phyloP scores from a whole-genome alignment of 805 yeast genomes.

The Ogataea saltuana region DNA sequence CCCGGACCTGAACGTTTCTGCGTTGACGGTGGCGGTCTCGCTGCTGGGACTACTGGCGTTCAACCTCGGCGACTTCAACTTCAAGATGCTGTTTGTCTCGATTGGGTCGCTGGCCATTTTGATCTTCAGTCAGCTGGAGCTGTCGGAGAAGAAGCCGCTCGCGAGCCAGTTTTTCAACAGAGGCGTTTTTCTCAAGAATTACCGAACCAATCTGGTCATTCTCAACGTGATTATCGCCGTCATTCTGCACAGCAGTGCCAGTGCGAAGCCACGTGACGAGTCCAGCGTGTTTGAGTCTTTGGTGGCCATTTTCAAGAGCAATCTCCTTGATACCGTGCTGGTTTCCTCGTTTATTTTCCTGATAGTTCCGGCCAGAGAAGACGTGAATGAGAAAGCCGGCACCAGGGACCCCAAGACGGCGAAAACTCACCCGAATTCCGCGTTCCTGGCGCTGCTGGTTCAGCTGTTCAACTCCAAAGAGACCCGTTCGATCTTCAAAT shows the following conservation, averaged over 20 bases:
- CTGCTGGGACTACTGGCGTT: constrained; percentile 14
- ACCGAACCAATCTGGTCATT: constrained; percentile 27
- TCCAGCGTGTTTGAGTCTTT: neutral
- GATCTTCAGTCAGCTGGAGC: constrained; percentile 33
- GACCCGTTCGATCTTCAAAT: constrained; percentile 86
- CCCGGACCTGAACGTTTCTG: constrained; percentile 18
- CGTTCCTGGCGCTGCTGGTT: constrained; percentile 27
- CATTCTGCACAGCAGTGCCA: constrained; percentile 15
- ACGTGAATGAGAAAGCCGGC: neutral
- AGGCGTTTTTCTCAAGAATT: constrained; percentile 24
- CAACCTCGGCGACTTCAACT: constrained; percentile 24
- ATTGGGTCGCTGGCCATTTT: constrained; percentile 33
- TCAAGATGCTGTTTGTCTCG: constrained; percentile 33
- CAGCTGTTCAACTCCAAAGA: constrained; percentile 56
- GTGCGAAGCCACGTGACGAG: constrained; percentile 4
- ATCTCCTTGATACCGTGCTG: constrained; percentile 14
- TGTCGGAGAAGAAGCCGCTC: constrained; percentile 15
- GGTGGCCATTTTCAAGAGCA: constrained; percentile 6
- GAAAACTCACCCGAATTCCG: constrained; percentile 10
- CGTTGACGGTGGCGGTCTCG: constrained; percentile 11
- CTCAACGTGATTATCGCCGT: constrained; percentile 19
- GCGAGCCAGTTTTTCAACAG: constrained; percentile 26
- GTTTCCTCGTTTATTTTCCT: constrained; percentile 17
- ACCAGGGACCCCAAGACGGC: neutral
- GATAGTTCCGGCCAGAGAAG: constrained; percentile 17